These are phyloP conservation scores for Funneliformis mosseae DNA, from an alignment of 192 early-diverging fungal species.

Conservation along the genomic window DNA sequence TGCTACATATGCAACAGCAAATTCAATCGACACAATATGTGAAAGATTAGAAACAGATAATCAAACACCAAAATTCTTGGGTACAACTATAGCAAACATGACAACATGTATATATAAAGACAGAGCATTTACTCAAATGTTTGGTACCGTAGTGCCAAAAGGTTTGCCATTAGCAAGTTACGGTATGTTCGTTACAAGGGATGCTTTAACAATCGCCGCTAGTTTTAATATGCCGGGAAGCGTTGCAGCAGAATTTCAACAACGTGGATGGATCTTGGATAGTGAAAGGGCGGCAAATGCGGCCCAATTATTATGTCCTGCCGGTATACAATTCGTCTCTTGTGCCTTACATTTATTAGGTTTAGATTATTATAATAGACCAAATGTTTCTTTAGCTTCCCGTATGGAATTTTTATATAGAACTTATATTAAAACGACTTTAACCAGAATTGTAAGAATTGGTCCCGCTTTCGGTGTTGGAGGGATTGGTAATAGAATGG, in stretches of 20 bases:
- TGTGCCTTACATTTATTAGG: conserved; percentile 48
- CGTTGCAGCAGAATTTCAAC: conserved; percentile 28
- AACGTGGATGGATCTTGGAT: neutral
- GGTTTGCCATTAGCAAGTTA: conserved; percentile 41
- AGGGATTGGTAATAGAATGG: conserved; percentile 43
- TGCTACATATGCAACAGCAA: conserved; percentile 46
- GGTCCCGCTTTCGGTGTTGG: conserved; percentile 52
- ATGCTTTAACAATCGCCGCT: conserved; percentile 47
- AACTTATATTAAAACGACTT: conserved; percentile 44
- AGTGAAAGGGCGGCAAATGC: conserved; percentile 10
- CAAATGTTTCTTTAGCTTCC: neutral
- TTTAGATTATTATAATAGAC: conserved; percentile 51
- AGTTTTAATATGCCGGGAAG: conserved; percentile 47
- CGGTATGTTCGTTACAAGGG: conserved; percentile 44
- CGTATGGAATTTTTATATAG: conserved; percentile 33
- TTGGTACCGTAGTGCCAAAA: conserved; percentile 39
- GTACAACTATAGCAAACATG: conserved; percentile 47
- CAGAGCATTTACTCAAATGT: conserved; percentile 50
- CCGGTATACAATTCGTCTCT: conserved; percentile 42
- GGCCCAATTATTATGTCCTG: conserved; percentile 46
- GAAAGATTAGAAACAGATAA: conserved; percentile 34
- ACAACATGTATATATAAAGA: conserved; percentile 49
- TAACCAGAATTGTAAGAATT: conserved; percentile 49
- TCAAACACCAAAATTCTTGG: conserved; percentile 43
- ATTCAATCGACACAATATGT: conserved; percentile 44